A percentile compares a stretch with the other conserved stretches of the same genome.
phyloP scores from a whole-genome alignment of 1,284 basidiomycete genomes.

The Ganoderma lucidum region DNA sequence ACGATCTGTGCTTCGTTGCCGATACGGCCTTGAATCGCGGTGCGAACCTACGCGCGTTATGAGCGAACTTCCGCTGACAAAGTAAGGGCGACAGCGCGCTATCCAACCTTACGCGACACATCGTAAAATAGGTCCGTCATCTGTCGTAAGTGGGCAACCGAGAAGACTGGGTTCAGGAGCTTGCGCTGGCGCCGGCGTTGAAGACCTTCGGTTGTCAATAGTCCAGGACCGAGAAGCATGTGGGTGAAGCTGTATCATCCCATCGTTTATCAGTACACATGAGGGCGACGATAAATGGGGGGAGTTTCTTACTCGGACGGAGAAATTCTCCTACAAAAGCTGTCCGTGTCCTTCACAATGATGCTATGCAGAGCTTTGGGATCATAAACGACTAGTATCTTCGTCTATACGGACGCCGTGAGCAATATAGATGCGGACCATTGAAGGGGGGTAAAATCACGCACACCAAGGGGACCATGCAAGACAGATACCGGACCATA shows the following conservation, averaged over 20 bases:
- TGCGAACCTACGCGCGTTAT: constrained; percentile 24
- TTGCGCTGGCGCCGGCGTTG: constrained; percentile 31
- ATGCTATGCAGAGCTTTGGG: constrained; percentile 25
- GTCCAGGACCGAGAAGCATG: constrained; percentile 31
- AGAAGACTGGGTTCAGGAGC: constrained; percentile 31
- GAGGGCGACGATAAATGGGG: neutral
- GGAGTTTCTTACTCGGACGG: constrained; percentile 17
- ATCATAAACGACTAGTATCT: constrained; percentile 20
- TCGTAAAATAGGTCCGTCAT: constrained; percentile 28
- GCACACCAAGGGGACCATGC: constrained; percentile 18
- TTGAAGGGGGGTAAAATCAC: neutral
- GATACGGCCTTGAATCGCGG: constrained; percentile 32
- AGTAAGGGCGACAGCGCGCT: neutral
- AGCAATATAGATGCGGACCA: neutral
- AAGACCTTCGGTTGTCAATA: constrained; percentile 24
- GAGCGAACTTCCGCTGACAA: neutral
- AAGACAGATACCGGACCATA: constrained; percentile 19
- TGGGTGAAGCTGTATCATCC: constrained; percentile 14
- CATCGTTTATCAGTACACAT: neutral
- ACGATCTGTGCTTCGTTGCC: constrained; percentile 33
- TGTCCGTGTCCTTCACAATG: constrained; percentile 24
- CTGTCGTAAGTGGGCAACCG: constrained; percentile 25
- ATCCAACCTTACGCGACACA: constrained; percentile 22
- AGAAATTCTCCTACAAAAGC: constrained; percentile 17
- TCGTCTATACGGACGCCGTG: neutral